phyloP scores from a whole-genome alignment of 1,139 yeast species.

The Yamadazyma triangularis region DNA sequence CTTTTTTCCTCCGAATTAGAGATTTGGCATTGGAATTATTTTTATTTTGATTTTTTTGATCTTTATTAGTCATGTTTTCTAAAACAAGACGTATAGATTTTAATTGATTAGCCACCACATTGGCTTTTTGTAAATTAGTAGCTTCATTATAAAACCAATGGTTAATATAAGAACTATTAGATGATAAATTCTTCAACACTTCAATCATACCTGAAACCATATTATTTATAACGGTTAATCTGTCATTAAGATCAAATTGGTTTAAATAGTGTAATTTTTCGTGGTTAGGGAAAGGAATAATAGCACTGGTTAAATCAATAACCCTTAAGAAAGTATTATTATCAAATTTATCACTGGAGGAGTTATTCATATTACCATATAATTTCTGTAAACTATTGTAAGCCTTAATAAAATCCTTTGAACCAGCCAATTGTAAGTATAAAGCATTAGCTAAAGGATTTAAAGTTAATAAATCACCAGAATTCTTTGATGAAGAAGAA shows the following conservation, averaged over 20 bases:
- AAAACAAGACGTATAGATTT: constrained; percentile 52
- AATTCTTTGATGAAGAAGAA: constrained; percentile 8
- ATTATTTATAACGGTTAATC: constrained; percentile 28
- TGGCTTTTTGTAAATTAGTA: constrained; percentile 50
- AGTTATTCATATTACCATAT: constrained; percentile 16
- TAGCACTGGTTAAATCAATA: constrained; percentile 53
- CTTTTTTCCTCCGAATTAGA: constrained; percentile 14
- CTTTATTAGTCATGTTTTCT: constrained; percentile 43
- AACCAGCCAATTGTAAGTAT: constrained; percentile 48
- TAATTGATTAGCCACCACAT: constrained; percentile 57
- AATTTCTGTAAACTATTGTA: constrained; percentile 34
- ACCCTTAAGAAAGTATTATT: constrained; percentile 31
- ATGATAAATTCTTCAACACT: constrained; percentile 29
- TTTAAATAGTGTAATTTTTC: constrained; percentile 43
- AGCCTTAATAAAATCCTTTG: constrained; percentile 42
- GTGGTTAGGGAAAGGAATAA: constrained; percentile 53
- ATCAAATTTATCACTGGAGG: constrained; percentile 19
- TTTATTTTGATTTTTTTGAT: background rate
- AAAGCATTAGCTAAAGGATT: constrained; percentile 62
- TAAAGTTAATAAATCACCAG: constrained; percentile 40
- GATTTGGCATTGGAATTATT: constrained; percentile 9
- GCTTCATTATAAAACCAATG: constrained; percentile 49
- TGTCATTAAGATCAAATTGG: constrained; percentile 24
- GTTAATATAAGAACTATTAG: constrained; percentile 32
- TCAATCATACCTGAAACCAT: constrained; percentile 32